Evolutionary conservation across 1,139 yeast species (phyloP).

Genomic region (Nakaseomyces kungkrabaensis): DNA sequence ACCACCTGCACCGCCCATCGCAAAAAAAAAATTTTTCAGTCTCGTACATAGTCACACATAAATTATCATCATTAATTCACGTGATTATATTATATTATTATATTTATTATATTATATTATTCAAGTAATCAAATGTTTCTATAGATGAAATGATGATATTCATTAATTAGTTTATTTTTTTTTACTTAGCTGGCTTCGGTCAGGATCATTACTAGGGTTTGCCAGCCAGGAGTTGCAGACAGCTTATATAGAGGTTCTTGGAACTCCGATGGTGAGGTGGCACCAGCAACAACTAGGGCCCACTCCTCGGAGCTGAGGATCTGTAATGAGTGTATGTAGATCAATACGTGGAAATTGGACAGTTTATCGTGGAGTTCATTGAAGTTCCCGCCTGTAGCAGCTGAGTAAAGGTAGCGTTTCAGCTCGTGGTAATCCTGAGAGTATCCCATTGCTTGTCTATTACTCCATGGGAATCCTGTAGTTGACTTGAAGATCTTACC

Average conservation of each 20-base stretch:
- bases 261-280: slow-evolving; percentile 33
- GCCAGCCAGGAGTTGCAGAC: slow-evolving; percentile 28
- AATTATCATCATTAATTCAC: too few relatives aligned
- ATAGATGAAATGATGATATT: too few relatives aligned
- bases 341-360: slow-evolving; percentile 65
- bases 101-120: slow-evolving; percentile 9
- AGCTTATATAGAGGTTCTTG: slow-evolving; percentile 48
- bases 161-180: slow-evolving; percentile 12
- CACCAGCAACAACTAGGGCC: slow-evolving; percentile 36
- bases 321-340: slow-evolving; percentile 45
- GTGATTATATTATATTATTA: background rate
- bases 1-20: too few relatives aligned
- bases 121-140: too few relatives aligned
- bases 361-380: slow-evolving; percentile 35
- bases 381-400: slow-evolving; percentile 28
- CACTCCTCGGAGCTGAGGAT: slow-evolving; percentile 47
- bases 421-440: slow-evolving; percentile 55
- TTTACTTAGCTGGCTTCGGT: slow-evolving; percentile 7
- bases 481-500: slow-evolving; percentile 31
- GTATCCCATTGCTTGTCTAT: slow-evolving; percentile 65
- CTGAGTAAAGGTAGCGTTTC: slow-evolving; percentile 38
- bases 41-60: background rate
- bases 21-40: background rate
- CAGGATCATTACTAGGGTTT: slow-evolving; percentile 28
- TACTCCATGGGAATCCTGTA: slow-evolving; percentile 59